phyloP scores from a whole-genome alignment of 192 early-diverging fungal genomes.

The Backusella circina region DNA sequence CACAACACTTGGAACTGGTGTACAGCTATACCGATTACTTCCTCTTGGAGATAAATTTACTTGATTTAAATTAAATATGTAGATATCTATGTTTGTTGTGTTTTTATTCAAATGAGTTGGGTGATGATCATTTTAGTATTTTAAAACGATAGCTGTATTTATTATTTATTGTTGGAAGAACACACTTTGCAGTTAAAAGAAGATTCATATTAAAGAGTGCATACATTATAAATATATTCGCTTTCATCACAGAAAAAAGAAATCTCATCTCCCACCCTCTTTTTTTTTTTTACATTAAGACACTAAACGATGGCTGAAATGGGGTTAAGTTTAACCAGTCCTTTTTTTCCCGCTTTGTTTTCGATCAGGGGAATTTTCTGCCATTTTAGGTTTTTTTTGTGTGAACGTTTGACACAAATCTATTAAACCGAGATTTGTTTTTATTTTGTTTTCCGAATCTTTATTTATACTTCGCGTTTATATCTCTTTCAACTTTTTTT shows the following conservation, averaged over 20 bases:
- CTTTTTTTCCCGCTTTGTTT: not conserved
- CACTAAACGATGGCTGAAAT: not conserved
- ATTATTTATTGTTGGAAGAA: too few species aligned
- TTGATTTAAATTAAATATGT: not conserved
- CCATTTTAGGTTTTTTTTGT: not conserved
- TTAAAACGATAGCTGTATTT: too few species aligned
- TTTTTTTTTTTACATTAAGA: too few species aligned
- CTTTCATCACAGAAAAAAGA: not conserved
- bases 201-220: too few species aligned
- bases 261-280: not conserved
- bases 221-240: too few species aligned
- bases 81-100: not conserved
- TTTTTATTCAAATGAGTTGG: not conserved
- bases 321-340: not conserved
- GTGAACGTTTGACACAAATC: not conserved
- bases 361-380: not conserved
- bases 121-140: too few species aligned
- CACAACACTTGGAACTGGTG: not conserved
- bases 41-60: not conserved
- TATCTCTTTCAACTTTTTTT: not conserved
- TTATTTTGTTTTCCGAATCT: not conserved
- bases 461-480: not conserved
- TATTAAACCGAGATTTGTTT: not conserved
- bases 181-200: too few species aligned
- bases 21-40: constrained; percentile 20